phyloP scores from a whole-genome alignment of 306 rosid genomes.

The Quercus wislizeni region DNA sequence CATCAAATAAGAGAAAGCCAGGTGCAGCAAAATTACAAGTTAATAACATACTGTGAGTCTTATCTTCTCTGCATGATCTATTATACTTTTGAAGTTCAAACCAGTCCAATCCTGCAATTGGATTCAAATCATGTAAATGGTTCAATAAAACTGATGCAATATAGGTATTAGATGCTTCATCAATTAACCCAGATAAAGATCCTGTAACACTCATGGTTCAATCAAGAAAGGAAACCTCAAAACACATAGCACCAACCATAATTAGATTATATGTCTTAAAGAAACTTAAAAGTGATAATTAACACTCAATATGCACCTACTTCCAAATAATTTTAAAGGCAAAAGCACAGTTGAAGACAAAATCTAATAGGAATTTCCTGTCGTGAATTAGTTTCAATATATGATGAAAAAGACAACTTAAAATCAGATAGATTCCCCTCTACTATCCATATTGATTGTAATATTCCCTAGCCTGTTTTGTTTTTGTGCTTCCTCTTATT shows the following conservation, averaged over 20 bases:
- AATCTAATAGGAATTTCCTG: too few relatives aligned
- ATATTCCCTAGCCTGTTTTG: too few relatives aligned
- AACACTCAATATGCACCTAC: too few relatives aligned
- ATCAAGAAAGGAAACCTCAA: background rate
- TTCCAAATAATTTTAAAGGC: too few relatives aligned
- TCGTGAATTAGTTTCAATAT: too few relatives aligned
- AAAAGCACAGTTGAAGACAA: too few relatives aligned
- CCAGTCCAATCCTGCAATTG: constrained; percentile 94
- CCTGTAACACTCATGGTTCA: background rate
- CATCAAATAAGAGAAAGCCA: constrained; percentile 5
- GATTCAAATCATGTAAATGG: background rate
- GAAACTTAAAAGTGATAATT: too few relatives aligned
- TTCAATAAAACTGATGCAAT: background rate
- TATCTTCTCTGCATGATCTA: constrained; percentile 85
- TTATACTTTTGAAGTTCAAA: constrained; percentile 76
- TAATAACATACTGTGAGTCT: constrained; percentile 70
- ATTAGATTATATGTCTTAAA: too few relatives aligned
- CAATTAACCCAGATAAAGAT: background rate
- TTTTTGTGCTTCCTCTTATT: too few relatives aligned
- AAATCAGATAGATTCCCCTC: background rate
- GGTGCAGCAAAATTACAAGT: constrained; percentile 4
- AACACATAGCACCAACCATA: too few relatives aligned
- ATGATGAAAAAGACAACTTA: too few relatives aligned
- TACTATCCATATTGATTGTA: too few relatives aligned
- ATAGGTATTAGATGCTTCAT: background rate